Base-by-base conservation (phyloP, 148 eudicot species). In the Nepenthes gracilis region DNA sequence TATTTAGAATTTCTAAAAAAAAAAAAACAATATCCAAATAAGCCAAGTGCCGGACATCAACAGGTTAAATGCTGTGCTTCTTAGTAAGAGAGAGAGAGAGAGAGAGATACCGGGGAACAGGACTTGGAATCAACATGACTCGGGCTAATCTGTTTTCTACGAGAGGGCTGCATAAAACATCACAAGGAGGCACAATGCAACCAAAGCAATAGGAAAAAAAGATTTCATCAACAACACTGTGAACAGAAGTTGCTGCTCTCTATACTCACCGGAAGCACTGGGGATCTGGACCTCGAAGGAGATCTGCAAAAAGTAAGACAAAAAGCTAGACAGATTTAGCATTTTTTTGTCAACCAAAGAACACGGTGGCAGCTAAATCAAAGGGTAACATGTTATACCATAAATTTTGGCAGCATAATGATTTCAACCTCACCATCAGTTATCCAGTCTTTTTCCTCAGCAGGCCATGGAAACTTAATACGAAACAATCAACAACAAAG, bases 231-330 rank as follows among this genome's bases (percentile, higher is more conserved):
- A 32, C 43, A n/a, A 3, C 8, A 60, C 5, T 11, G 37, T 9
- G 12, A 47, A 36, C 2, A 38, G 43, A 63, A 43, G 67, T 10
- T 54, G 5, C 4, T 32, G 12, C 35, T 52, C 6, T n/a, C 8
- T 47, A 13, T 8, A 61, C 75, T 72, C 43, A 72, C 75, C 55
- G 57, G 50, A 33, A 55, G 62, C 6, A 68, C 65, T 8, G 78
- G 83, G 34, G 86, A 78, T 32, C 67, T 58, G 45, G 85, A 81
- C 64, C 69, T 58, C 43, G 80, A 81, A 47, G n/a, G 74, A 50
- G 87, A 84, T 71, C 95, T 84, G 81, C 67, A 78, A 51, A 64
- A 61, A 54, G 23, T 11, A 13, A 6, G 33, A 38, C 5, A 13
- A 32, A 23, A 40, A 54, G 2, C 8, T 36, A 54, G 37, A 36